phyloP scores from a whole-genome alignment of 495 filamentous ascomycete species.

The Lichenothelia convexa region DNA sequence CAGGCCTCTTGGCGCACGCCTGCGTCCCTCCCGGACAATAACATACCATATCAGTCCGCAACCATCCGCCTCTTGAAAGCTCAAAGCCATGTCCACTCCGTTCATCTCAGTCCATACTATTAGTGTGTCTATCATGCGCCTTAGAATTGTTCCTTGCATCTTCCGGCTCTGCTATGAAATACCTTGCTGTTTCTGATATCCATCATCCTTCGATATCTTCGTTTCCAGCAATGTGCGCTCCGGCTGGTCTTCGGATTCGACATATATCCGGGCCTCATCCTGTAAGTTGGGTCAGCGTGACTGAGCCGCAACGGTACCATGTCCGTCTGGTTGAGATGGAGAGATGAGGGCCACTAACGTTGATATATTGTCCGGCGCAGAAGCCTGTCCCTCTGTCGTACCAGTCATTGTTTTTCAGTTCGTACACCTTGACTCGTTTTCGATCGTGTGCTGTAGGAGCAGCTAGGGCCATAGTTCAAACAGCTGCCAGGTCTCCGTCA shows the following conservation, averaged over 20 bases:
- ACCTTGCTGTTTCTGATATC: conserved; percentile 98
- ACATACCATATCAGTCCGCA: conserved; percentile 78
- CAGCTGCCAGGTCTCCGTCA: conserved; percentile 9
- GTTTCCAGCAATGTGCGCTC: conserved; percentile 71
- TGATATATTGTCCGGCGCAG: conserved; percentile 59
- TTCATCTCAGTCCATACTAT: conserved; percentile 92
- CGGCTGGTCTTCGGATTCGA: conserved; percentile 84
- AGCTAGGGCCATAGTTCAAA: conserved; percentile 61
- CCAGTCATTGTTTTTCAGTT: conserved; percentile 97
- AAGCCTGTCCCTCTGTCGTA: conserved; percentile 95
- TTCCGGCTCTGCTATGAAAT: conserved; percentile 13
- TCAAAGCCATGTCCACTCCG: conserved; percentile 89
- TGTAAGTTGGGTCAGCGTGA: conserved; percentile 12
- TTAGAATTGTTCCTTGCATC: too few species aligned
- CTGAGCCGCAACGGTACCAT: neutral
- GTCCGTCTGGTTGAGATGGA: neutral
- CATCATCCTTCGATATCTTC: conserved; percentile 82
- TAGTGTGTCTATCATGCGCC: conserved; percentile 70
- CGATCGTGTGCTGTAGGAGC: conserved; percentile 66
- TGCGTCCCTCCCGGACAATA: neutral
- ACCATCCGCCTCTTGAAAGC: conserved; percentile 94
- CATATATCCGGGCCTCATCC: conserved; percentile 74
- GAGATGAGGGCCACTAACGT: conserved; percentile 40
- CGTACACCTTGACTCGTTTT: conserved; percentile 98
- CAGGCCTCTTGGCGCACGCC: too few species aligned